Conservation (phyloP, 2,329 filamentous ascomycete species). For the Penicillium sp. region DNA sequence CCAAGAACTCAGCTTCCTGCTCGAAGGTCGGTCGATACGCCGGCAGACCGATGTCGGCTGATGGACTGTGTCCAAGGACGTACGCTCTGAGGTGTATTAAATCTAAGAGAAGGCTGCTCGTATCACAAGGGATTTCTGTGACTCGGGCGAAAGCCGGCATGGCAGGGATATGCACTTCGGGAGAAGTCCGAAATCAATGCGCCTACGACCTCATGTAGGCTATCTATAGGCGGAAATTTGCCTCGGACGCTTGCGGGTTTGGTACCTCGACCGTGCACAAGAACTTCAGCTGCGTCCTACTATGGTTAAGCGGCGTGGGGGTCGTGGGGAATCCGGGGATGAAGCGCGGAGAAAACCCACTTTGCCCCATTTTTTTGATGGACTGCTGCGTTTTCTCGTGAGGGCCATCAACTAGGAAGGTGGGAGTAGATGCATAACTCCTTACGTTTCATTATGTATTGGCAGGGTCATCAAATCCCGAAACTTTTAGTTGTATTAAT, state of each 20-base stretch:
- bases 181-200: neutral
- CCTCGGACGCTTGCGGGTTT: neutral
- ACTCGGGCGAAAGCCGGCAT: neutral
- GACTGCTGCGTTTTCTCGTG: neutral
- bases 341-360: neutral
- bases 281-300: neutral
- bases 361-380: neutral
- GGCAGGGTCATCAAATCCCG: neutral
- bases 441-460: neutral
- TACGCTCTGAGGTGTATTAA: neutral
- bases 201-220: neutral
- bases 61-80: constrained; percentile 1
- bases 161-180: neutral
- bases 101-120: no score
- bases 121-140: no score
- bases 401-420: neutral
- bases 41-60: constrained; percentile 14
- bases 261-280: constrained; percentile 1
- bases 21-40: neutral
- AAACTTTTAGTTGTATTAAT: neutral
- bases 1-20: neutral
- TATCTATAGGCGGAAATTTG: constrained; percentile 3
- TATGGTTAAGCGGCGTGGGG: constrained; percentile 14
- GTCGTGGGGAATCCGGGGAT: constrained; percentile 9
- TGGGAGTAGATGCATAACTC: neutral